Conservation (phyloP, 495 filamentous ascomycete genomes). For the Xylaria cubensis region DNA sequence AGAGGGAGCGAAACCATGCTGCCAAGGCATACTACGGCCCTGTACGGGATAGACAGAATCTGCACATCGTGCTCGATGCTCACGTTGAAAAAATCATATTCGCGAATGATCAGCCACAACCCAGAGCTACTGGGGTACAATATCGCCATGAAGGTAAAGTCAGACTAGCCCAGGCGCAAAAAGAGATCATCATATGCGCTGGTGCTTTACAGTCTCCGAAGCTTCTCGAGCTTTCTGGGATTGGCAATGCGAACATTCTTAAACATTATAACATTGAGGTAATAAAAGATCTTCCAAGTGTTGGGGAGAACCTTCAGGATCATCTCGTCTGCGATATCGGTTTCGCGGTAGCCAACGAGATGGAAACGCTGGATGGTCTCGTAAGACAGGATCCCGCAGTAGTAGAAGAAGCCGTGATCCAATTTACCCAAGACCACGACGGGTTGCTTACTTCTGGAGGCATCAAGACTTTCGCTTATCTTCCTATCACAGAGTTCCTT, state of each 20-base stretch:
- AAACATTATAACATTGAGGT: conserved; percentile 49
- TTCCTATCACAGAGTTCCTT: background rate
- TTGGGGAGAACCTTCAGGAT: conserved; percentile 65
- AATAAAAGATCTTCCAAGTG: conserved; percentile 56
- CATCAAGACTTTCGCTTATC: conserved; percentile 26
- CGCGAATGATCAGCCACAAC: conserved; percentile 22
- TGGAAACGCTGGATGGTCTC: conserved; percentile 29
- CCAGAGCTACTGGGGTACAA: conserved; percentile 42
- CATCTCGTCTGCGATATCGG: conserved; percentile 46
- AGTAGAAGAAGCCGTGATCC: conserved; percentile 16
- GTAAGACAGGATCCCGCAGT: conserved; percentile 20
- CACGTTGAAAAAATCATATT: conserved; percentile 52
- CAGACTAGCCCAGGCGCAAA: conserved; percentile 44
- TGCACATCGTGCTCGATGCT: conserved; percentile 52
- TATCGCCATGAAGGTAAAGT: conserved; percentile 39
- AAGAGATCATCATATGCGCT: conserved; percentile 63
- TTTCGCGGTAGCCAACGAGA: conserved; percentile 22
- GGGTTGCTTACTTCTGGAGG: conserved; percentile 25
- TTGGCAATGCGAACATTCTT: conserved; percentile 56
- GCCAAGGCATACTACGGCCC: conserved; percentile 45
- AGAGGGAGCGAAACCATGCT: conserved; percentile 45
- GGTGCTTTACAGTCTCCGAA: conserved; percentile 64
- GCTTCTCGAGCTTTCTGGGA: conserved; percentile 61
- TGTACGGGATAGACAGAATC: conserved; percentile 48
- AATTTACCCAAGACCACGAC: conserved; percentile 17